Percentiles rank a stretch among this genome's conserved stretches.
Evolutionary conservation across 345 rosid species (phyloP).

Genomic region (Heritiera fomes): DNA sequence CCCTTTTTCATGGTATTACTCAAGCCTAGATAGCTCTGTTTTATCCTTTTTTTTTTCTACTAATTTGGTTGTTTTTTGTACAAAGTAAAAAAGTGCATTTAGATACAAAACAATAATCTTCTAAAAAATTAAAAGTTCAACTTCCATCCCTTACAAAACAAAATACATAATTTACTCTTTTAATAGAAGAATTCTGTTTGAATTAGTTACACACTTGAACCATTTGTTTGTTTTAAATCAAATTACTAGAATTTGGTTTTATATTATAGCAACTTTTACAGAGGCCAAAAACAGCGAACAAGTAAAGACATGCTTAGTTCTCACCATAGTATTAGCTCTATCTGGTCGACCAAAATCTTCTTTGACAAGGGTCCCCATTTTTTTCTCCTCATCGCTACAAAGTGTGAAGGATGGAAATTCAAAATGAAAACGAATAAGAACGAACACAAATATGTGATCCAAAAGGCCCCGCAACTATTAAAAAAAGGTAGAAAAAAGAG

Average conservation of each 20-base stretch:
- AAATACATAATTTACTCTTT: neutral
- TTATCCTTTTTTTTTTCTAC: too few relatives aligned
- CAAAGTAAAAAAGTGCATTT: neutral
- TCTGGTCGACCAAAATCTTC: slow-evolving; percentile 98
- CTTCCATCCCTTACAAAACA: neutral
- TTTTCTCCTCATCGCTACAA: slow-evolving; percentile 93
- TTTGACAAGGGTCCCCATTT: slow-evolving; percentile 97
- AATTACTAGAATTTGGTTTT: neutral
- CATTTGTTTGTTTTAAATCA: slow-evolving; percentile 1
- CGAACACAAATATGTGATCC: neutral
- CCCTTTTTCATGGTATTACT: slow-evolving; percentile 2
- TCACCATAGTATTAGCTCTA: slow-evolving; percentile 85
- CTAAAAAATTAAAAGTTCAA: neutral
- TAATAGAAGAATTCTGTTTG: neutral
- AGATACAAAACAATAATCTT: neutral
- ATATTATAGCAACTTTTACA: neutral
- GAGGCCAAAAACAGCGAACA: neutral
- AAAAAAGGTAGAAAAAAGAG: neutral
- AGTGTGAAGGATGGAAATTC: slow-evolving; percentile 30
- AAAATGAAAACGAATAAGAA: slow-evolving; percentile 6
- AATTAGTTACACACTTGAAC: neutral
- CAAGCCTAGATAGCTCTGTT: neutral
- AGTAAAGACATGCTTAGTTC: slow-evolving; percentile 12
- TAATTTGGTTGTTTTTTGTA: neutral
- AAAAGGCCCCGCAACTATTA: neutral